phyloP scores from a whole-genome alignment of 163 green algal species.

The Chlorella variabilis region DNA sequence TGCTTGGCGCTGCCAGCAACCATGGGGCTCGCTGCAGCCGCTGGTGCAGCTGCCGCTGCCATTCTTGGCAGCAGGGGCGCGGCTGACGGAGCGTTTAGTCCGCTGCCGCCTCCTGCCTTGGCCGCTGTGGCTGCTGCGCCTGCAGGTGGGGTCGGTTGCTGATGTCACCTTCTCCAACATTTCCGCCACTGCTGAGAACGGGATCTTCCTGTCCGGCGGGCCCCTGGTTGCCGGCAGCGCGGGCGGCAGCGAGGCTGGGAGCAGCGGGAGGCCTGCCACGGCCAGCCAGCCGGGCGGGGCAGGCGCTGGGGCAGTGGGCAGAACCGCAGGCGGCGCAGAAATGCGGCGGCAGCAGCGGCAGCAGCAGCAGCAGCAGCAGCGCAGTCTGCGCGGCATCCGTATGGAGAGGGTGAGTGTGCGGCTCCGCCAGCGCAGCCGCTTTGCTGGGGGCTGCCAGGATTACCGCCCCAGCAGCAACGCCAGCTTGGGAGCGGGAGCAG shows the following conservation, averaged over 20 bases:
- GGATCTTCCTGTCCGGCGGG: slow-evolving; percentile 25
- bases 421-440: not conserved
- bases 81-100: no score
- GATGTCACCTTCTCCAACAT: slow-evolving; percentile 21
- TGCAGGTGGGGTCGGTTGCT: not conserved
- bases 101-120: no score
- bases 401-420: not conserved
- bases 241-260: not conserved
- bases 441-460: slow-evolving; percentile 23
- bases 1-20: no score
- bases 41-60: no score
- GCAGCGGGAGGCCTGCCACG: no score
- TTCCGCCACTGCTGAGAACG: slow-evolving; percentile 14
- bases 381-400: not conserved
- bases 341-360: not conserved
- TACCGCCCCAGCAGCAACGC: slow-evolving; percentile 32
- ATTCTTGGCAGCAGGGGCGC: no score
- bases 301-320: no score
- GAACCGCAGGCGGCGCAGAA: no score
- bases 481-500: not conserved
- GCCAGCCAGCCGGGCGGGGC: no score
- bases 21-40: no score
- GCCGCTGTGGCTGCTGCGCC: no score
- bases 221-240: not conserved
- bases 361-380: not conserved